Evolutionary conservation across 139 green algal genomes (phyloP).

Genomic region (Haematococcus sp.): DNA sequence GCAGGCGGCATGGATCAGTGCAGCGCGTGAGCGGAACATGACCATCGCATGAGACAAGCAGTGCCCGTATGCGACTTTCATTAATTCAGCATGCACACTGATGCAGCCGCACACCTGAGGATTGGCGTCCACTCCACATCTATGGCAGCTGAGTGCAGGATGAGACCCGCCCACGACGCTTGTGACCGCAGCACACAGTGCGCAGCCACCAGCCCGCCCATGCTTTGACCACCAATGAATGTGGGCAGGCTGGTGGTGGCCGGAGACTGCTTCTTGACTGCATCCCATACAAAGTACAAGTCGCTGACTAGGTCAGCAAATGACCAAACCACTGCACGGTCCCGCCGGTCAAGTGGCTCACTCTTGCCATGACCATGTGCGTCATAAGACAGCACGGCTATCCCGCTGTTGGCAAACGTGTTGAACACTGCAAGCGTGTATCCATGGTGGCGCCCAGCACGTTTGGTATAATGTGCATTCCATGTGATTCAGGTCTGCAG

Average conservation of each 20-base stretch:
- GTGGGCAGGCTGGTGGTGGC: background rate
- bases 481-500: background rate
- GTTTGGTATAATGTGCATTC: too few species aligned
- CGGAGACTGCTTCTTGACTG: background rate
- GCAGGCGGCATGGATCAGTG: background rate
- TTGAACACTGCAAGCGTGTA: conserved; percentile 26
- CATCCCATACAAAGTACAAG: conserved; percentile 24
- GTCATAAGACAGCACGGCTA: conserved; percentile 44
- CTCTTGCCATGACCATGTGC: conserved; percentile 42
- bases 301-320: conserved; percentile 49
- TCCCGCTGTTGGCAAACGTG: conserved; percentile 24
- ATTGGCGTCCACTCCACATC: conserved; percentile 70
- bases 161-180: conserved; percentile 47
- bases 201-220: conserved; percentile 65
- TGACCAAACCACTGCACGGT: conserved; percentile 14
- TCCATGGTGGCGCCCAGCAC: too few species aligned
- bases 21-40: too few species aligned
- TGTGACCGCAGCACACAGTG: conserved; percentile 43
- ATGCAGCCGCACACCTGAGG: conserved; percentile 44
- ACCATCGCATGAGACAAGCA: too few species aligned
- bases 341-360: conserved; percentile 14
- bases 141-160: conserved; percentile 63
- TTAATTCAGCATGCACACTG: too few species aligned
- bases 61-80: too few species aligned
- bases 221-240: conserved; percentile 61